Percentiles rank a stretch among this genome's conserved stretches.
phyloP scores from a whole-genome alignment of 805 yeast genomes.

The Candida chilensis region DNA sequence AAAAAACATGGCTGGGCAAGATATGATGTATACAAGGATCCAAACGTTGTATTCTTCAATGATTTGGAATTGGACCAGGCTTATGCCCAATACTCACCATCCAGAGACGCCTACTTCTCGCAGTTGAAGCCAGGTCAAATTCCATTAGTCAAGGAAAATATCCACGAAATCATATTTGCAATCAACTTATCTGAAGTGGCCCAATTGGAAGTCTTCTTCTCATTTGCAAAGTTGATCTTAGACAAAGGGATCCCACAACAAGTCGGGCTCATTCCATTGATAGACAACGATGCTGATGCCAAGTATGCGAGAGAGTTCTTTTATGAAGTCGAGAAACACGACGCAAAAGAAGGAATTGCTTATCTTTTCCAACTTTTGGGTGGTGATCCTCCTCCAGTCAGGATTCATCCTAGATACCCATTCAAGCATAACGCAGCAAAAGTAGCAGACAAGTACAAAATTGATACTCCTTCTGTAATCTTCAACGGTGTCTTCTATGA shows the following conservation, averaged over 20 bases:
- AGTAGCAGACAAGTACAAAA: slow-evolving; percentile 3
- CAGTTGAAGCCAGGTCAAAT: slow-evolving; percentile 44
- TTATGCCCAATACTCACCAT: slow-evolving; percentile 36
- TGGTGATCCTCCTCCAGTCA: neutral
- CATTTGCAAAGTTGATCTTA: slow-evolving; percentile 40
- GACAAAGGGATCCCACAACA: slow-evolving; percentile 64
- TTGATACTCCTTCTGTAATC: slow-evolving; percentile 43
- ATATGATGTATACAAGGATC: slow-evolving; percentile 15
- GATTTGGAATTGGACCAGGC: slow-evolving; percentile 58
- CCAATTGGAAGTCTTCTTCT: slow-evolving; percentile 40
- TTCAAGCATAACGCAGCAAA: slow-evolving; percentile 11
- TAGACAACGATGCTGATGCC: slow-evolving; percentile 11
- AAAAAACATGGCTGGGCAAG: slow-evolving; percentile 7
- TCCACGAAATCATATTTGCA: slow-evolving; percentile 66
- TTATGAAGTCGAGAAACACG: slow-evolving; percentile 2
- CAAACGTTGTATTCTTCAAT: slow-evolving; percentile 57
- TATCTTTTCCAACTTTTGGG: slow-evolving; percentile 7
- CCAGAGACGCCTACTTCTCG: slow-evolving; percentile 38
- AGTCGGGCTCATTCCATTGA: slow-evolving; percentile 72
- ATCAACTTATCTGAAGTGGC: slow-evolving; percentile 46
- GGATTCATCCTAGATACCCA: slow-evolving; percentile 8
- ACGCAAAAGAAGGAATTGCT: neutral
- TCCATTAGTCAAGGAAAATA: slow-evolving; percentile 64
- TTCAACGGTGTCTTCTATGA: slow-evolving; percentile 65
- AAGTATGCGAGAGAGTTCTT: slow-evolving; percentile 12